Evolutionary conservation across 208 protist species (phyloP).

Genomic region (Hexamita inflata): DNA sequence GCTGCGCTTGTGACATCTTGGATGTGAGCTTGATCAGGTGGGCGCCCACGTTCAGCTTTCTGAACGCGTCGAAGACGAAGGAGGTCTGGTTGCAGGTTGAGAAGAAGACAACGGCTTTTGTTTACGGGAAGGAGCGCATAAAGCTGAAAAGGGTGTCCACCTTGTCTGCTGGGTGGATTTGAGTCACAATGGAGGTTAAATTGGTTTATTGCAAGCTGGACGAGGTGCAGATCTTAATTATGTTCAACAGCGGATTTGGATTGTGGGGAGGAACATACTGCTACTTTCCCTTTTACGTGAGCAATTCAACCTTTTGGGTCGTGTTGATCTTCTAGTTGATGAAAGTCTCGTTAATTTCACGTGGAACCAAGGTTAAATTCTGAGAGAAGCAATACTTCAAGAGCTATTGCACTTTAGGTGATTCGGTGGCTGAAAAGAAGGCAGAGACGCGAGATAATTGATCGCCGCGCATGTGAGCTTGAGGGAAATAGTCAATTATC

Average conservation of each 20-base stretch:
- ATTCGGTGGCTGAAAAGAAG: too few relatives aligned
- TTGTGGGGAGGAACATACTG: too few relatives aligned
- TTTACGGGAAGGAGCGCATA: background rate
- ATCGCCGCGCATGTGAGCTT: background rate
- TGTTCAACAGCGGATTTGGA: too few relatives aligned
- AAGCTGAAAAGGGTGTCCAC: conserved; percentile 17
- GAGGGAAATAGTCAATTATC: conserved; percentile 17
- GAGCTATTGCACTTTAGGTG: too few relatives aligned
- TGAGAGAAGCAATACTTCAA: too few relatives aligned
- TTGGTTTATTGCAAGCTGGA: too few relatives aligned
- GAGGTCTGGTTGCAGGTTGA: background rate
- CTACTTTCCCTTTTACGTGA: too few relatives aligned
- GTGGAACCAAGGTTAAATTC: too few relatives aligned
- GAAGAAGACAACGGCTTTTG: background rate
- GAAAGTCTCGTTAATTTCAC: too few relatives aligned
- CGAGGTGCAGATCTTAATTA: too few relatives aligned
- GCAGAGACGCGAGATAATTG: background rate
- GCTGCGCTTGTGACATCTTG: conserved; percentile 48
- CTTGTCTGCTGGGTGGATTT: conserved; percentile 2
- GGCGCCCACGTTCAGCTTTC: background rate
- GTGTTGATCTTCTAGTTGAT: too few relatives aligned
- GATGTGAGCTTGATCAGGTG: conserved; percentile 53
- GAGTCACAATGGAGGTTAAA: background rate
- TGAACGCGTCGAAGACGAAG: conserved; percentile 3
- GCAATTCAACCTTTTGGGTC: too few relatives aligned